A percentile compares a stretch with the other conserved stretches of the same genome.
phyloP scores from a whole-genome alignment of 1,284 basidiomycete species.

The Sutorius eximius region DNA sequence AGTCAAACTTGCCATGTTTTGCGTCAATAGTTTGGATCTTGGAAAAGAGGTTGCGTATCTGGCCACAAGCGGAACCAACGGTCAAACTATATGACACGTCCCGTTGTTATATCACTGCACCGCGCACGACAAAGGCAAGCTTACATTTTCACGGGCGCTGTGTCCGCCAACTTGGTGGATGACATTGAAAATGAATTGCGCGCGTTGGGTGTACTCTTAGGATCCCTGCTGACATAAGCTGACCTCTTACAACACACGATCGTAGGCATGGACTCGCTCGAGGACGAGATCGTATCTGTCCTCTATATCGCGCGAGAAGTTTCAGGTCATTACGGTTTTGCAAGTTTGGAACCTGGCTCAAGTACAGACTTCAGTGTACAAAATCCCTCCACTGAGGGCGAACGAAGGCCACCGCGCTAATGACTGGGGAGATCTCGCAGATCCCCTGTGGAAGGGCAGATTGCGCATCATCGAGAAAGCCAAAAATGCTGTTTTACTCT shows the following conservation, averaged over 20 bases:
- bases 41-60: conserved; percentile 69
- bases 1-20: conserved; percentile 94
- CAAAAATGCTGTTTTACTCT: conserved; percentile 56
- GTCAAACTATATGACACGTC: conserved; percentile 58
- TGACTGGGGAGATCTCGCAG: conserved; percentile 81
- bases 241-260: conserved; percentile 17
- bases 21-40: conserved; percentile 87
- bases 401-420: conserved; percentile 86
- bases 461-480: conserved; percentile 79
- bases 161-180: conserved; percentile 12
- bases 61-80: conserved; percentile 83
- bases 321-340: conserved; percentile 53
- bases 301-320: conserved; percentile 84
- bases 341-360: conserved; percentile 17
- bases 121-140: conserved; percentile 7
- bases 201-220: not conserved
- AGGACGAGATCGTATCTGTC: conserved; percentile 81
- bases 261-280: conserved; percentile 47
- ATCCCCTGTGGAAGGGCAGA: conserved; percentile 89
- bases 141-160: conserved; percentile 44
- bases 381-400: conserved; percentile 78
- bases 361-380: conserved; percentile 56
- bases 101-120: conserved; percentile 4
- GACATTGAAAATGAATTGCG: conserved; percentile 17
- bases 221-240: conserved; percentile 29